Conservation (phyloP, 345 rosid species). For the Rhizophora apiculata region DNA sequence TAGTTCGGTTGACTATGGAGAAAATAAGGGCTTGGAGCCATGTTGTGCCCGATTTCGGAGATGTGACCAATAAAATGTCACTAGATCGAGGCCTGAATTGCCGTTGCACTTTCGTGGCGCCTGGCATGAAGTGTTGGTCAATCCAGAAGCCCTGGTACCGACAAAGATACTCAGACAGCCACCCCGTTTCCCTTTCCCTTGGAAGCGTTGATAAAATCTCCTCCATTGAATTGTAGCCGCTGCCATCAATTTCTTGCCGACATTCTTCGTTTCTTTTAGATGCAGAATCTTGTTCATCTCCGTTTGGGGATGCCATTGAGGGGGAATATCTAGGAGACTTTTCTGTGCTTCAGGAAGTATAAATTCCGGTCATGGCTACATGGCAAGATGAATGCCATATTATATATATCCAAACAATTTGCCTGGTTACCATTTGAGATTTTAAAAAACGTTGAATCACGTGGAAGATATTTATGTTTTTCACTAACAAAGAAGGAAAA, state of each 20-base stretch:
- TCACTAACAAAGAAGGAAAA: no score
- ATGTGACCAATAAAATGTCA: neutral
- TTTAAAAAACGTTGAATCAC: no score
- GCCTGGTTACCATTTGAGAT: no score
- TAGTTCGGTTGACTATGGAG: neutral
- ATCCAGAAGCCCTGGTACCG: slow-evolving; percentile 5
- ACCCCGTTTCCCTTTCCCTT: neutral
- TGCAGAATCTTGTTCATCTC: no score
- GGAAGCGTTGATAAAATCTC: neutral
- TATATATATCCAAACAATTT: no score
- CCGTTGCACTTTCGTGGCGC: neutral
- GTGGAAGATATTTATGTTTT: no score
- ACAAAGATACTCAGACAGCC: neutral
- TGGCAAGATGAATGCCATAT: no score
- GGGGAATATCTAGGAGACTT: no score
- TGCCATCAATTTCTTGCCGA: neutral
- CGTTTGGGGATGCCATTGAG: no score
- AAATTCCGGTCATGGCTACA: no score
- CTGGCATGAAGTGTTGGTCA: no score
- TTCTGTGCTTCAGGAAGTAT: no score
- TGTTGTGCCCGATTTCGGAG: slow-evolving; percentile 5
- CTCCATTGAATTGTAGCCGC: neutral
- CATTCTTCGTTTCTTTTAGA: neutral
- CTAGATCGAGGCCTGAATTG: neutral
- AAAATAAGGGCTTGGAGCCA: neutral